Evolutionary conservation across 176 grass and related monocot genomes (phyloP).

Genomic region (Miscanthus lutarioriparius): DNA sequence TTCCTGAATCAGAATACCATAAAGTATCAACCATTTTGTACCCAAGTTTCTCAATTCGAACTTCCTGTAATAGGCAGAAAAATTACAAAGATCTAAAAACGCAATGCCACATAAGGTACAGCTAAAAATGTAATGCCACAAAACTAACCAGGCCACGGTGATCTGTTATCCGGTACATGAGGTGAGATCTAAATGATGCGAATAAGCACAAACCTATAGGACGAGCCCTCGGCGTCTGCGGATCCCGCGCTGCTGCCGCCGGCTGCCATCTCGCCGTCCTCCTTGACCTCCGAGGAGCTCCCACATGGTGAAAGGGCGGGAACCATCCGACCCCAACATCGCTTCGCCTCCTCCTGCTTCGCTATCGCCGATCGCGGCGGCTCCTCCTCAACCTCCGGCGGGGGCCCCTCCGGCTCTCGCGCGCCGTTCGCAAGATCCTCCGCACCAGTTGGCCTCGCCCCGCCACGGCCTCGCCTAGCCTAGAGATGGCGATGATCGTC

Average conservation of each 20-base stretch:
- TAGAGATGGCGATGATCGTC: too few relatives aligned
- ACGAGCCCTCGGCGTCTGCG: conserved; percentile 53
- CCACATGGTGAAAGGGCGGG: conserved; percentile 69
- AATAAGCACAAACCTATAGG: conserved; percentile 59
- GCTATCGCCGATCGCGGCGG: conserved; percentile 52
- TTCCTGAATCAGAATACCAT: too few relatives aligned
- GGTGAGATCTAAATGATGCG: conserved; percentile 27
- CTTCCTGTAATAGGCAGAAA: too few relatives aligned
- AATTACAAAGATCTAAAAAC: too few relatives aligned
- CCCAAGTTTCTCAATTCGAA: too few relatives aligned
- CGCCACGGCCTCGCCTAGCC: too few relatives aligned
- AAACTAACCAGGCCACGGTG: neutral
- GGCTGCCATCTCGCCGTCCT: conserved; percentile 43
- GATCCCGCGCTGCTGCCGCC: conserved; percentile 35
- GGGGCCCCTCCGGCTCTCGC: too few relatives aligned
- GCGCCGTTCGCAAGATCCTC: too few relatives aligned
- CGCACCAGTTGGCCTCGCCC: too few relatives aligned
- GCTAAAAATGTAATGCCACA: neutral
- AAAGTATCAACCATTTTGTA: too few relatives aligned
- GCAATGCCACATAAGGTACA: too few relatives aligned
- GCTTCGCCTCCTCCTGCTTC: conserved; percentile 39
- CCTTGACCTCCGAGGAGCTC: conserved; percentile 82
- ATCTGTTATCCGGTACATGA: neutral
- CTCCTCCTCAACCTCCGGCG: conserved; percentile 38
- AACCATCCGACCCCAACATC: conserved; percentile 43